Percentiles rank a stretch among this genome's conserved stretches.
These are phyloP conservation scores for Coemansia sp. DNA, from an alignment of 192 early-diverging fungal genomes.

Conservation along the genomic window DNA sequence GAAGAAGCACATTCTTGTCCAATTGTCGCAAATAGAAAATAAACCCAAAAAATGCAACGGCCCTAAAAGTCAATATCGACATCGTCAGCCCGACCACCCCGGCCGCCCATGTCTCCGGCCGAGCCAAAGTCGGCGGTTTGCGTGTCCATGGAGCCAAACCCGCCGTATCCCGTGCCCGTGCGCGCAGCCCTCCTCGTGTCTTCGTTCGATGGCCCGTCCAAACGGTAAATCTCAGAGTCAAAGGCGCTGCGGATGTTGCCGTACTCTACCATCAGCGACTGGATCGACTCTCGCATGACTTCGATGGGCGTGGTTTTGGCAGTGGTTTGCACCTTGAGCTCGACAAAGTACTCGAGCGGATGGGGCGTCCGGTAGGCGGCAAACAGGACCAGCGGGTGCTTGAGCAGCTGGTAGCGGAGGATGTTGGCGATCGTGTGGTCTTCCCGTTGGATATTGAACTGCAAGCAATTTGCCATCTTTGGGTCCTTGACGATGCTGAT, in stretches of 20 bases:
- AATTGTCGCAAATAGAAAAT: background rate
- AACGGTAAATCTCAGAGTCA: constrained; percentile 60
- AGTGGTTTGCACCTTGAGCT: constrained; percentile 93
- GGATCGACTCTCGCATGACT: constrained; percentile 77
- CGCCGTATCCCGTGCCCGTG: constrained; percentile 37
- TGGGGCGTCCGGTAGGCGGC: constrained; percentile 97
- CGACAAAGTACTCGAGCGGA: constrained; percentile 90
- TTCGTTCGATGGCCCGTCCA: constrained; percentile 20
- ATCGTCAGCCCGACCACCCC: constrained; percentile 54
- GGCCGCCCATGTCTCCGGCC: constrained; percentile 47
- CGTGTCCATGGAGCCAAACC: constrained; percentile 42
- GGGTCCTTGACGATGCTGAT: constrained; percentile 84
- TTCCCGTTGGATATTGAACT: constrained; percentile 90
- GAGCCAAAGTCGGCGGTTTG: constrained; percentile 51
- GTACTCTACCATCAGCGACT: constrained; percentile 77
- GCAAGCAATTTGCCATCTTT: constrained; percentile 93
- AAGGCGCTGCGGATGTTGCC: constrained; percentile 82
- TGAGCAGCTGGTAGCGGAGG: constrained; percentile 87
- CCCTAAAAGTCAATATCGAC: constrained; percentile 72
- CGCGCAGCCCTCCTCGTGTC: constrained; percentile 3
- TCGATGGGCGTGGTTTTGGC: constrained; percentile 82
- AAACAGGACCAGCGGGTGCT: constrained; percentile 93
- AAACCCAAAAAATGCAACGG: background rate
- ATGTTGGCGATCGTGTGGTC: constrained; percentile 98
- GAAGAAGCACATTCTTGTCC: background rate